These are phyloP conservation scores for Leccinum subgranulosum DNA, from an alignment of 768 basidiomycete genomes.

Conservation along the genomic window DNA sequence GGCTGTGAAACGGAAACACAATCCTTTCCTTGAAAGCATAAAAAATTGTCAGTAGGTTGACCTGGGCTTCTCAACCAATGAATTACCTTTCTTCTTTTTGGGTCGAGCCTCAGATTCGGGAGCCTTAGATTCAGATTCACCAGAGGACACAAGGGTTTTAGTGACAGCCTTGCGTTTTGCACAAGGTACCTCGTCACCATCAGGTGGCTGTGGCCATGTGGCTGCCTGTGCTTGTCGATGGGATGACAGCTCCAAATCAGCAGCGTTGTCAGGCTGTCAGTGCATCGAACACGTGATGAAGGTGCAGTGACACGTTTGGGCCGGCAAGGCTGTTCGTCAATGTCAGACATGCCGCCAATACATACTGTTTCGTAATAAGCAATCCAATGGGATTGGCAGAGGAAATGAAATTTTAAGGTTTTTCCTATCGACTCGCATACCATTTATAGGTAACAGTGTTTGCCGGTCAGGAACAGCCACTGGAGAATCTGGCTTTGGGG, in stretches of 20 bases:
- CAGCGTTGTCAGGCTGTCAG: background rate
- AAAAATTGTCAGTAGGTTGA: too few relatives aligned
- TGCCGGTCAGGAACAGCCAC: background rate
- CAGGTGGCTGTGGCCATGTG: background rate
- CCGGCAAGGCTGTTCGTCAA: background rate
- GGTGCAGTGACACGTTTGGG: background rate
- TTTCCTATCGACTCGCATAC: background rate
- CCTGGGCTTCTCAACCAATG: background rate
- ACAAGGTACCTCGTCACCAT: background rate
- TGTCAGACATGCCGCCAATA: background rate
- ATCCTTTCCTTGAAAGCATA: too few relatives aligned
- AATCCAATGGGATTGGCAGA: background rate
- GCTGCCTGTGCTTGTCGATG: background rate
- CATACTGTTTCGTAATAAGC: background rate
- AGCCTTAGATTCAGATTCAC: background rate
- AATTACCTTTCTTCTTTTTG: background rate
- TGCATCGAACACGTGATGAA: background rate
- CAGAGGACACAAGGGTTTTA: background rate
- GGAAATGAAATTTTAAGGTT: background rate
- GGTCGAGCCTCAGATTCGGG: background rate
- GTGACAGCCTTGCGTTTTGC: background rate
- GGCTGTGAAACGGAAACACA: too few relatives aligned
- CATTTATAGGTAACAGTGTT: background rate
- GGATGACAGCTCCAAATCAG: background rate
- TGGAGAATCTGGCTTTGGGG: background rate